Base-by-base conservation (phyloP, 352 stramenopile genomes). In the Pythium periplocum region DNA sequence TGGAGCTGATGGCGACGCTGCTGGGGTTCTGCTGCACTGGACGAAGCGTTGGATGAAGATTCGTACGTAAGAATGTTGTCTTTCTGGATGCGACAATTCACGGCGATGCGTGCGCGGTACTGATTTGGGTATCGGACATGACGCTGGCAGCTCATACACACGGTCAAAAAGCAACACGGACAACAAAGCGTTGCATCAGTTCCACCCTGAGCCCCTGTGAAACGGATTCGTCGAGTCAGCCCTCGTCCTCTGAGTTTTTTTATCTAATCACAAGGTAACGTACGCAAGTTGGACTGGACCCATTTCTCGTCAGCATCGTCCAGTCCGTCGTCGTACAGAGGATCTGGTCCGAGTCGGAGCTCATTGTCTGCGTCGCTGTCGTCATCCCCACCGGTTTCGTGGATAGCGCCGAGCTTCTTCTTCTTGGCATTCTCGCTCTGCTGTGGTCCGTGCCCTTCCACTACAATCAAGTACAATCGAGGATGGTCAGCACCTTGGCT, bases 101-200 rank as follows among this genome's bases (percentile, higher is more conserved):
- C 71, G 5, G 77, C 79, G 26, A 68, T 49, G 12, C 51, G 55
- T 11, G 78, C 66, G 55, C 77, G 78, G 60, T 87, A 93, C 60
- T 93, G 82, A 44, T 81, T 89, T 11, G 55, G 67, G 65, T 80
- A 93, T 10, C 68, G 82, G 36, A 67, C 61, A 52, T 93, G 82
- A 1, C 79, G 61, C 61, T 93, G 60, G 54, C 79, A 89, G 45
- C 73, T 62, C 69, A 90, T 86, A 45, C 77, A 93, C 12, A 93
- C 75, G 0, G 73, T 87, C 35, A 93, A 51, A 53, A 93, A 93
- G 61, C 82, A 93, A 55, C 79, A 93, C 30, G 82, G 82, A 56
- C 82, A 93, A 40, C 77, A 86, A 4, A 93, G 62, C 34, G 63
- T 78, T 1, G 75, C 82, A 55, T 90, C 79, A 1, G 71, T 83